Conservation (phyloP, 2,329 filamentous ascomycete species). For the Penicillium oxalicum region DNA sequence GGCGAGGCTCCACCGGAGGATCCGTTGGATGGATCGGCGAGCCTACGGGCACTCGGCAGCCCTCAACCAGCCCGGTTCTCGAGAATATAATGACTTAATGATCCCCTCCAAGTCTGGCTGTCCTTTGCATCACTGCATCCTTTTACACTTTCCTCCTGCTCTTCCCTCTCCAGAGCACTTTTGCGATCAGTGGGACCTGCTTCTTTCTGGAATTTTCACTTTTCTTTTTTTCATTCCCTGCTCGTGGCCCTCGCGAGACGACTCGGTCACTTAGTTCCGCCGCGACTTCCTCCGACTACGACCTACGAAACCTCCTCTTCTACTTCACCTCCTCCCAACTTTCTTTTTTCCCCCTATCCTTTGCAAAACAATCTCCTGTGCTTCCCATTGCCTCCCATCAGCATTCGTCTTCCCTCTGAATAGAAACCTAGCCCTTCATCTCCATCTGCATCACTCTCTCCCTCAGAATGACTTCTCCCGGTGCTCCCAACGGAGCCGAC, state of each 20-base stretch:
- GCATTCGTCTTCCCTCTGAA: neutral
- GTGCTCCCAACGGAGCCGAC: conserved; percentile 49
- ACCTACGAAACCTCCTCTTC: too few relatives aligned
- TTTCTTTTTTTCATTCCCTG: too few relatives aligned
- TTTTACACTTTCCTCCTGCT: too few relatives aligned
- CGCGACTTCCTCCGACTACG: too few relatives aligned
- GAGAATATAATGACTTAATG: conserved; percentile 8
- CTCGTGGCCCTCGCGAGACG: too few relatives aligned
- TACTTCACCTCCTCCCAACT: too few relatives aligned
- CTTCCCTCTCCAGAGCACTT: too few relatives aligned
- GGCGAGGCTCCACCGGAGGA: neutral
- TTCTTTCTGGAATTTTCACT: neutral
- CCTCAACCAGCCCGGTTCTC: conserved; percentile 7
- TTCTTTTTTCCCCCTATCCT: too few relatives aligned
- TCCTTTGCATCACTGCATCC: too few relatives aligned
- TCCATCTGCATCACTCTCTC: neutral
- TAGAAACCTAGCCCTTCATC: neutral
- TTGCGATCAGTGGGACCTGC: too few relatives aligned
- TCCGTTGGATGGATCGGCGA: conserved; percentile 18
- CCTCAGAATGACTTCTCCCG: conserved; percentile 33
- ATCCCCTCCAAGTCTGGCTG: neutral
- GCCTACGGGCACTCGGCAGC: conserved; percentile 1
- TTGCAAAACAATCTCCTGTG: too few relatives aligned
- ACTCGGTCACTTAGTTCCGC: too few relatives aligned
- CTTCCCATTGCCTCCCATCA: neutral